These are phyloP conservation scores for Macrocybe sp. DNA, from an alignment of 1,284 basidiomycete species.

Conservation along the genomic window DNA sequence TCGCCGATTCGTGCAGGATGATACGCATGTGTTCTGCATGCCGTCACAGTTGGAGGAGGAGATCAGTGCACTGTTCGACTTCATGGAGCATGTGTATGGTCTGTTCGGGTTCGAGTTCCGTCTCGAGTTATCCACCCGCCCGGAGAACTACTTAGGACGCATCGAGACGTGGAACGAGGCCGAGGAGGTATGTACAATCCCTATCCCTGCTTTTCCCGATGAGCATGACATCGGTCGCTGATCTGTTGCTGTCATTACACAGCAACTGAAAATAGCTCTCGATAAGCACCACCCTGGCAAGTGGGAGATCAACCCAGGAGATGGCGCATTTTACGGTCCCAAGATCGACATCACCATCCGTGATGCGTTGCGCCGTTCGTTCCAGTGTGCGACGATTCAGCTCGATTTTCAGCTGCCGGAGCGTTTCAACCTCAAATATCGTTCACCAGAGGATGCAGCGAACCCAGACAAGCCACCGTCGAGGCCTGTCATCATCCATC, in stretches of 20 bases:
- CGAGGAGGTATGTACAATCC: slow-evolving; percentile 13
- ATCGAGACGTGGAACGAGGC: slow-evolving; percentile 56
- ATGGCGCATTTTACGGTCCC: slow-evolving; percentile 96
- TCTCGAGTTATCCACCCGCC: slow-evolving; percentile 93
- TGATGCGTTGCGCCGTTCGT: slow-evolving; percentile 89
- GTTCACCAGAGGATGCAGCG: slow-evolving; percentile 63
- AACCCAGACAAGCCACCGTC: slow-evolving; percentile 55
- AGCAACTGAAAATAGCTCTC: slow-evolving; percentile 85
- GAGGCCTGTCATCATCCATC: slow-evolving; percentile 97
- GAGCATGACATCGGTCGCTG: slow-evolving; percentile 1
- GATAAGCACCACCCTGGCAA: slow-evolving; percentile 86
- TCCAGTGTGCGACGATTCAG: slow-evolving; percentile 99
- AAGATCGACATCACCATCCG: slow-evolving; percentile 98
- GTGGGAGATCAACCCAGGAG: slow-evolving; percentile 94
- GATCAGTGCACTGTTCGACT: slow-evolving; percentile 87
- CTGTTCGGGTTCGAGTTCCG: slow-evolving; percentile 98
- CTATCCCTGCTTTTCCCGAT: not conserved
- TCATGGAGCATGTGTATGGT: slow-evolving; percentile 92
- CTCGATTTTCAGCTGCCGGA: slow-evolving; percentile 99
- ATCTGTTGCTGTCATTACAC: slow-evolving; percentile 9
- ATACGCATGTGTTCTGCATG: slow-evolving; percentile 97
- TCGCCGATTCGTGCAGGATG: slow-evolving; percentile 94
- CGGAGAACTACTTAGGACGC: slow-evolving; percentile 91
- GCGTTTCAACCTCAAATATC: slow-evolving; percentile 94
- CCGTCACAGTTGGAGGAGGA: slow-evolving; percentile 91